Conservation (phyloP, 2,329 filamentous ascomycete genomes). For the Penicillium sclerotiorum region DNA sequence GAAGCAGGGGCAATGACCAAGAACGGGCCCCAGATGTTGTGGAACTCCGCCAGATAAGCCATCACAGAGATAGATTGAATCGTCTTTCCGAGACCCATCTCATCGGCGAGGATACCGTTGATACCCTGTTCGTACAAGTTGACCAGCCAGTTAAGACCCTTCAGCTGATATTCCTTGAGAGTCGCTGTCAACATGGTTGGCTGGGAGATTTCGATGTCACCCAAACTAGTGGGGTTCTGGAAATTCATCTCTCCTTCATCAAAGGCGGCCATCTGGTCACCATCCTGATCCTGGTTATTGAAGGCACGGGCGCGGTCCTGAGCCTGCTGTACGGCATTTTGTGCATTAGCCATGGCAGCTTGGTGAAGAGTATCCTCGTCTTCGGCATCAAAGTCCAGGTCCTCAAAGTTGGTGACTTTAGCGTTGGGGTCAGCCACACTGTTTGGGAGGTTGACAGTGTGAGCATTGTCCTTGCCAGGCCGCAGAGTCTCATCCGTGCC, state of each 20-base stretch:
- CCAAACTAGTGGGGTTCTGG: slow-evolving; percentile 94
- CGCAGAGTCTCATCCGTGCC: slow-evolving; percentile 50
- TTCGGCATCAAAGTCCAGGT: slow-evolving; percentile 92
- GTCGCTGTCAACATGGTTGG: slow-evolving; percentile 91
- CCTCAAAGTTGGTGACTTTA: slow-evolving; percentile 91
- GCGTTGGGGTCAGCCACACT: slow-evolving; percentile 54
- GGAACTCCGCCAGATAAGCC: slow-evolving; percentile 95
- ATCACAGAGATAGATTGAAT: slow-evolving; percentile 99
- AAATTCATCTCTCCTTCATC: slow-evolving; percentile 99
- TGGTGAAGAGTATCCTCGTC: slow-evolving; percentile 80
- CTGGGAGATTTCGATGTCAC: slow-evolving; percentile 91
- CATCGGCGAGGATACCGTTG: slow-evolving; percentile 97
- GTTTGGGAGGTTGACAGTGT: slow-evolving; percentile 52
- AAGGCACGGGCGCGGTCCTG: slow-evolving; percentile 92
- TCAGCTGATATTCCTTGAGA: slow-evolving; percentile 97
- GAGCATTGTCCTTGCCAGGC: slow-evolving; percentile 36
- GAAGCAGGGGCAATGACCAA: slow-evolving; percentile 94
- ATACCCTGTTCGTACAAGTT: slow-evolving; percentile 99
- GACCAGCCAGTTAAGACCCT: slow-evolving; percentile 98
- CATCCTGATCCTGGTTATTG: slow-evolving; percentile 67
- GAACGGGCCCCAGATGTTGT: slow-evolving; percentile 98
- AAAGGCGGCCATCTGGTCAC: slow-evolving; percentile 67
- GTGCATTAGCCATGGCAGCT: slow-evolving; percentile 92
- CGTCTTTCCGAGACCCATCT: slow-evolving; percentile 99
- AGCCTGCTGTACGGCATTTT: slow-evolving; percentile 92